Percentiles rank a stretch among this genome's conserved stretches.
Conservation (phyloP, 164 flowering plant genomes). For the Piper longum region DNA sequence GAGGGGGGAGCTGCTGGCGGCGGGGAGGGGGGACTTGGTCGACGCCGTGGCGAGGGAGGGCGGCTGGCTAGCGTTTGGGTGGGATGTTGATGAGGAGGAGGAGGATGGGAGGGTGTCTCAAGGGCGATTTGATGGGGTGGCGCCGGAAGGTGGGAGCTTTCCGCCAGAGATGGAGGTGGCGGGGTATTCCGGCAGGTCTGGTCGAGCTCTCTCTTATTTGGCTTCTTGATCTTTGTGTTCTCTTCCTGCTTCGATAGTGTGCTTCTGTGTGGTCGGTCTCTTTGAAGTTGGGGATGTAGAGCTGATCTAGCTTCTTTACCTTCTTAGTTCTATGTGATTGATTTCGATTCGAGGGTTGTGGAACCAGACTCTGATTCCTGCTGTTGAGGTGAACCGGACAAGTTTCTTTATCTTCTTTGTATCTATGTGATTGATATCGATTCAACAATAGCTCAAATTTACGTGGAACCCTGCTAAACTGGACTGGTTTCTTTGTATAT, state of each 20-base stretch:
- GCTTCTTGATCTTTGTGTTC: not conserved
- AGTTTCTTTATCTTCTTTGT: no score
- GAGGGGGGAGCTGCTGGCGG: conserved; percentile 53
- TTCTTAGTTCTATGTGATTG: not conserved
- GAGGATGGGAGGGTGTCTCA: conserved; percentile 12
- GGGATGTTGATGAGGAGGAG: conserved; percentile 37
- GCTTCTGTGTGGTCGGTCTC: not conserved
- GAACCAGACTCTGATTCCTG: no score
- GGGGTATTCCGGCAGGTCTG: conserved; percentile 36
- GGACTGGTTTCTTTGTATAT: no score
- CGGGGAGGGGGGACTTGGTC: conserved; percentile 75
- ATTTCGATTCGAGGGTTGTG: no score
- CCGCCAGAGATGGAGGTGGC: conserved; percentile 5
- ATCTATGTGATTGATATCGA: no score
- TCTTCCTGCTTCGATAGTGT: not conserved
- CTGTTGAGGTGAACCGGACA: no score
- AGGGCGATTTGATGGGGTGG: conserved; percentile 3
- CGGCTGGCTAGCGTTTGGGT: conserved; percentile 74
- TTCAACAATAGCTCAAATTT: no score
- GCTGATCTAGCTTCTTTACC: conserved; percentile 1
- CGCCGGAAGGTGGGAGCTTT: conserved; percentile 7
- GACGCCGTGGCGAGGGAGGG: conserved; percentile 43
- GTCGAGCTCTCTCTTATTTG: conserved; percentile 19
- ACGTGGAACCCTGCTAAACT: no score
- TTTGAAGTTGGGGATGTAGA: not conserved